Evolutionary conservation across 257 asterid species (phyloP), one percentile per base, ranked within the genome.

Genomic region (Nicotiana knightiana): DNA sequence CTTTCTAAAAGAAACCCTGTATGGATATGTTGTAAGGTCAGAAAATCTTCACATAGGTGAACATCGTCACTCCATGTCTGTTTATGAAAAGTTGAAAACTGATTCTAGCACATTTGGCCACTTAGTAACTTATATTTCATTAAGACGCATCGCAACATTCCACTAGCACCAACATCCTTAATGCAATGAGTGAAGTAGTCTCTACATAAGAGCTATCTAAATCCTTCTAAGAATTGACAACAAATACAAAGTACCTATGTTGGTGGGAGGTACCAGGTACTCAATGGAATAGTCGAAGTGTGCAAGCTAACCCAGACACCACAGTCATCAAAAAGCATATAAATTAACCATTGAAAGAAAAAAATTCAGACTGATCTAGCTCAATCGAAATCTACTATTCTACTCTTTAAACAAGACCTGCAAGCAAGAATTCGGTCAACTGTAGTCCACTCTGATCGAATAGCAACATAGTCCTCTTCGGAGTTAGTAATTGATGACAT

Each of bases 391-490:
- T 75, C 46, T 75, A 75, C 28, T 75, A 15, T 48, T 24, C 46
- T 51, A 75, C 80, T 48, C 9, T 48, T 15, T 15, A 75, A 82
- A 58, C 78, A 48, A 57, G 67, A 96, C 99, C 98, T 96, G 98
- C 93, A 89, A 80, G 97, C 89, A 86, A 96, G 90, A 89, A 96
- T 86, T 63, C 99, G 93, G 83, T 96, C 98, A 83, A 94, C 97
- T 46, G 97, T 90, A 6, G 98, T 96, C 99, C 98, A 96, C 32
- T 96, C 99, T 4, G 97, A 93, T 83, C 98, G 93, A 83, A 96
- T 91, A 83, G 99, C 90, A 67, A 90, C 89, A 88, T 76, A 88
- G 51, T 96, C 99, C 55, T 91, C 80, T 75, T 75, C 98, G 33
- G 90, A 80, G 82, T 88, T 90, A 82, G 84, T 90, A 17, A 92